Evolutionary conservation across 495 filamentous ascomycete species (phyloP).

Genomic region (Trichoderma reesei): DNA sequence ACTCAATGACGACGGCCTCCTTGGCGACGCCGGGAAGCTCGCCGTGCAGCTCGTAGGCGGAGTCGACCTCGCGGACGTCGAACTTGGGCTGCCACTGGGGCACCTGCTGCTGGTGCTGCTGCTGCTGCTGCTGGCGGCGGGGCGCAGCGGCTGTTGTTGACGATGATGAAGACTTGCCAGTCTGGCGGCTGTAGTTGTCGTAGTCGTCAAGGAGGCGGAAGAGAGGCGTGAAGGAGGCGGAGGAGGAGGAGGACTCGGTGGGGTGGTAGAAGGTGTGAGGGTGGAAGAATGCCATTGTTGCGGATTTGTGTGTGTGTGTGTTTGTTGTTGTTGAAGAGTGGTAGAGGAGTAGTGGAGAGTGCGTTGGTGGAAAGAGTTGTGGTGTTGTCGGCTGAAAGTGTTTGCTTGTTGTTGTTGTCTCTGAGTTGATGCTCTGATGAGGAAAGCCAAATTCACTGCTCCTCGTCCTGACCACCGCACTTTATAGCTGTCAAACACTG

Average conservation of each 20-base stretch:
- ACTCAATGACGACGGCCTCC: conserved; percentile 65
- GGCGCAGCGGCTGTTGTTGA: too few species aligned
- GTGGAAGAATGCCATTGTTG: conserved; percentile 20
- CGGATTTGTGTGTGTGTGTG: conserved; percentile 12
- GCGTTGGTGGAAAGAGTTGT: conserved; percentile 5
- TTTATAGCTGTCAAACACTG: conserved; percentile 10
- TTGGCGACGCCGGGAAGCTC: conserved; percentile 71
- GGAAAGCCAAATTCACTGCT: conserved; percentile 6
- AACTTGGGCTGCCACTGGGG: conserved; percentile 56
- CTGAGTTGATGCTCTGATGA: conserved; percentile 12
- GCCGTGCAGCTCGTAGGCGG: conserved; percentile 64
- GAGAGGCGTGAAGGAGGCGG: conserved; percentile 50
- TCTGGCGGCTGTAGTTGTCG: conserved; percentile 37
- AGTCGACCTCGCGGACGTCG: conserved; percentile 56
- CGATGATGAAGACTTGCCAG: conserved; percentile 9
- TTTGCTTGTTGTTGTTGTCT: conserved; percentile 8
- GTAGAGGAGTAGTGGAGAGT: background rate
- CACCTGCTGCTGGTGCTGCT: conserved; percentile 16
- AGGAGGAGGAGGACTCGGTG: conserved; percentile 33
- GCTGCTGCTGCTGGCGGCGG: conserved; percentile 6
- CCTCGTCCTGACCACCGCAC: background rate
- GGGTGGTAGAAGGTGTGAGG: conserved; percentile 17
- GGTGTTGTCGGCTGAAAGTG: background rate
- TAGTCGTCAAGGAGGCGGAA: conserved; percentile 66
- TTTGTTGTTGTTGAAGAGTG: conserved; percentile 8